Conservation (phyloP, 306 rosid species). For the Cucurbita maxima region DNA sequence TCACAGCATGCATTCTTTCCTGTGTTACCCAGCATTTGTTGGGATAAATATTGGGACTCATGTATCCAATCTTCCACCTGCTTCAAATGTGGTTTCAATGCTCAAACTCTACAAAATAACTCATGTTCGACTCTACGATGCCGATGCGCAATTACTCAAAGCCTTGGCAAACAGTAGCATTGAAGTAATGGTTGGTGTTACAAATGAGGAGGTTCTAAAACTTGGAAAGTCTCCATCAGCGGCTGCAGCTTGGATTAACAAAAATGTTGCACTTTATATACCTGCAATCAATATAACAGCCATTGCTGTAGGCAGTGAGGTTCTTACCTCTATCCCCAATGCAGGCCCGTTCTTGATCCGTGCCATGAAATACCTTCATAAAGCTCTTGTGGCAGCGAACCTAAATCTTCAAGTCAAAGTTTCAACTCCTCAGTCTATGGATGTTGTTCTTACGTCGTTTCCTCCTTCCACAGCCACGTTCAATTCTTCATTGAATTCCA, state of each 20-base stretch:
- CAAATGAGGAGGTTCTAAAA: conserved; percentile 51
- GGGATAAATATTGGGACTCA: conserved; percentile 81
- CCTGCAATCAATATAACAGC: conserved; percentile 80
- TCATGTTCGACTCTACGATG: conserved; percentile 60
- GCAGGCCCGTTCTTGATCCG: conserved; percentile 55
- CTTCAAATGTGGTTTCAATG: conserved; percentile 38
- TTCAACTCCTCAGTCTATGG: conserved; percentile 70
- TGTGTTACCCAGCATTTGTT: conserved; percentile 15
- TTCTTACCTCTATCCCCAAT: conserved; percentile 55
- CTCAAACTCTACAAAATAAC: conserved; percentile 54
- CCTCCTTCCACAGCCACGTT: conserved; percentile 74
- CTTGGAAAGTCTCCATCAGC: conserved; percentile 58
- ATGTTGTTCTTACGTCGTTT: conserved; percentile 52
- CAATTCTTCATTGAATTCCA: conserved; percentile 36
- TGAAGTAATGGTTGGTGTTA: conserved; percentile 62
- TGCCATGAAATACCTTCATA: conserved; percentile 53
- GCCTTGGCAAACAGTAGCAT: conserved; percentile 58
- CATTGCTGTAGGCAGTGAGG: conserved; percentile 75
- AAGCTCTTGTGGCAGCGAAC: conserved; percentile 41
- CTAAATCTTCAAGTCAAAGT: conserved; percentile 60
- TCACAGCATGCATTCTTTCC: background rate
- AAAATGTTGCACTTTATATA: conserved; percentile 58
- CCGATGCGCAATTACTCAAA: conserved; percentile 54
- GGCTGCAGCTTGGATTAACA: conserved; percentile 72
- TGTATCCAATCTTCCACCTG: conserved; percentile 59